Evolutionary conservation across 345 rosid genomes (phyloP), one percentile per base, ranked within the genome.

Genomic region (Salix koriyanagi): DNA sequence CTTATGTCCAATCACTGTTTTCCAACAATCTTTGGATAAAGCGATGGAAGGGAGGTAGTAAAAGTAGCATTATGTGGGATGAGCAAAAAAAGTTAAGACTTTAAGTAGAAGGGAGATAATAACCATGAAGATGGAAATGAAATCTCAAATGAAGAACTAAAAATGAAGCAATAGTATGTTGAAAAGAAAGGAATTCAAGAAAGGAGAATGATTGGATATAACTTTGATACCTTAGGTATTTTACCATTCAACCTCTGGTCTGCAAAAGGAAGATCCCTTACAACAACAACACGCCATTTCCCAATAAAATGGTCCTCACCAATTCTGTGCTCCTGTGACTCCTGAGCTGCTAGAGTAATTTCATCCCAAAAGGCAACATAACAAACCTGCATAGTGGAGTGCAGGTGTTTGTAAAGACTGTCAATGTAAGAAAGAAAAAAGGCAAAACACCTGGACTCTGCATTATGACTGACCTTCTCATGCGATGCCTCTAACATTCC

Each of bases 361-460:
- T 91, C 89, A 89, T 95, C 99, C 99, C 99, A 95, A 85, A 95
- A 91, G 41, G 97, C 96, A 75, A 90, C 95, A 80, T 90, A 93
- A 86, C 97, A 95, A 60, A 93, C 97, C 99, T 95, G 88, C 85
- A 87, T 67, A 80, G 76, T 79, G 54, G 37, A 76, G 56, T 34
- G 77, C 79, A 58, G 76, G 85, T 42, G 70, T 71, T 32, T 28
- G 71, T 37, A 26, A 72, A 74, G 50, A 46, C 14, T 67, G 23
- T 15, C 18, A 25, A 26, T n/a, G 62, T 6, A 41, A 19, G 74
- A 75, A 76, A 76, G 61, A 30, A 39, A 60, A 7, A 39, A 61
- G 52, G 66, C 50, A 72, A 69, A 37, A 68, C 37, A 10, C 19
- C 71, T 58, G 71, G 39, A 46, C 26, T 77, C 70, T 71, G 58